Evolutionary conservation across 805 yeast genomes (phyloP), one percentile per base, ranked within the genome.

Genomic region (Wickerhamiella kurtzmanii): DNA sequence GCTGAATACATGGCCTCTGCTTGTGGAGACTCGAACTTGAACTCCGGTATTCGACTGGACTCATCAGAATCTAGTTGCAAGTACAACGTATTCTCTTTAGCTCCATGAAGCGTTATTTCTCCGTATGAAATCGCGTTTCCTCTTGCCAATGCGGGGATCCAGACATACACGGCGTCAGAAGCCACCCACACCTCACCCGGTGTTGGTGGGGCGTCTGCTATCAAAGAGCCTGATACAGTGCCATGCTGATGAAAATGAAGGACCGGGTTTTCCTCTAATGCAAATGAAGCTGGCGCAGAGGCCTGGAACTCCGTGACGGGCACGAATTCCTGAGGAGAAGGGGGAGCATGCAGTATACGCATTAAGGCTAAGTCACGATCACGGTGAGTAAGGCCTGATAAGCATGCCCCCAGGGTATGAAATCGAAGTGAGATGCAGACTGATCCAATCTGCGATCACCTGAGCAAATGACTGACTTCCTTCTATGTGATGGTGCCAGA

Each of bases 191-290:
- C 28, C 20, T 44, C 48, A 13, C 47, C 50, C 16, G 28, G 44
- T 17, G 17, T 22, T 15, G 32, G 4, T 28, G 19, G 13, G 2
- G 11, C 15, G 17, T 8, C 22, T 35, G 47, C 50, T 18, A 8
- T 36, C 15, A 42, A 25, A 1, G 37, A 38, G 11, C 48, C 50
- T 3, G 48, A 13, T 6, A 40, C 22, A 16, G 47, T 46, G n/a
- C 50, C 48, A 2, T 41, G n/a, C 8, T 44, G 25, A 35, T 48
- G 39, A 25, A 45, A 43, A 44, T 56, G 56, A 19, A 63, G 52
- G 32, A 63, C 59, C 1, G 65, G 64, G 15, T 50, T 46, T 37
- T 62, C 66, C 15, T 62, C 64, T 20, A 63, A 53, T 3, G 64
- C 58, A 43, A 56, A 63, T 6, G 56, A 47, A 11, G 59, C 64